Conservation (phyloP, 371 early-diverging fungal genomes). For the Vairimorpha apis region DNA sequence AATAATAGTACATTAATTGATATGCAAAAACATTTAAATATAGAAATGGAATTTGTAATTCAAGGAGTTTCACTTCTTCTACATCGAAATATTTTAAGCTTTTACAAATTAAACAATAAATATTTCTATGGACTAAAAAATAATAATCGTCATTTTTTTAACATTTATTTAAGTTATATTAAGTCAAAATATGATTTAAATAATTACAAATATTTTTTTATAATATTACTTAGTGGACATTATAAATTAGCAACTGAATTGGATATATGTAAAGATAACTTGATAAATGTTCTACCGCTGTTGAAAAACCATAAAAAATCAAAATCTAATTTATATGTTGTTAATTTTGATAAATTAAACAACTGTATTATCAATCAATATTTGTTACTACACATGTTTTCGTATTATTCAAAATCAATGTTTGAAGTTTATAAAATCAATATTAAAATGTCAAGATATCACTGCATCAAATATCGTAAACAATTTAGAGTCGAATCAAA, state of each 20-base stretch:
- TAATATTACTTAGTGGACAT: constrained; percentile 25
- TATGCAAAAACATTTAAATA: not conserved
- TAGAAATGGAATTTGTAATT: not conserved
- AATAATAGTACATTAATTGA: constrained; percentile 21
- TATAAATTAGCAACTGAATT: not conserved
- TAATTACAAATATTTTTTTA: constrained; percentile 13
- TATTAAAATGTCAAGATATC: constrained; percentile 9
- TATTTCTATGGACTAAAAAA: constrained; percentile 14
- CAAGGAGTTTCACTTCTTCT: constrained; percentile 40
- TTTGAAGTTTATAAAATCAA: constrained; percentile 29
- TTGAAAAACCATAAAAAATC: not conserved
- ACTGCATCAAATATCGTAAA: constrained; percentile 10
- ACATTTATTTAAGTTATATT: constrained; percentile 24
- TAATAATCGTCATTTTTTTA: constrained; percentile 28
- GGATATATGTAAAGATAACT: constrained; percentile 15
- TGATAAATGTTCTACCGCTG: not conserved
- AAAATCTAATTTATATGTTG: constrained; percentile 9
- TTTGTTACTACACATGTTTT: not conserved
- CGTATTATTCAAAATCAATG: constrained; percentile 30
- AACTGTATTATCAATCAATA: constrained; percentile 3
- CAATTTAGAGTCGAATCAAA: constrained; percentile 16
- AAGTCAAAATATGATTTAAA: constrained; percentile 4
- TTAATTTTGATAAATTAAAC: constrained; percentile 42
- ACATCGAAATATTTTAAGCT: constrained; percentile 45
- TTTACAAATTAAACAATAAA: constrained; percentile 32